phyloP scores from a whole-genome alignment of 345 rosid species.

The Dimocarpus longan region DNA sequence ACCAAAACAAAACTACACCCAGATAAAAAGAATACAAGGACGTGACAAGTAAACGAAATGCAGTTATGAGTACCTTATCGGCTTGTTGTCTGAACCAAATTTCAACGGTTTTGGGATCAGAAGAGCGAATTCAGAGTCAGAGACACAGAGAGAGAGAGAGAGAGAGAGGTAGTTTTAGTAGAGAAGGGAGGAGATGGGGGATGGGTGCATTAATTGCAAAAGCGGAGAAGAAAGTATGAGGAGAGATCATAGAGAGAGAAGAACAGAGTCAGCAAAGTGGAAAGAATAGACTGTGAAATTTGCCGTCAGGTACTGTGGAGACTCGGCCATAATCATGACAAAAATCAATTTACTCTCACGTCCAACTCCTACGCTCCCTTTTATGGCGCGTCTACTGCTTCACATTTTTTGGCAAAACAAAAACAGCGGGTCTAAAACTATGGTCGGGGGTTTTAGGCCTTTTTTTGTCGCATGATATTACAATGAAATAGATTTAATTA shows the following conservation, averaged over 20 bases:
- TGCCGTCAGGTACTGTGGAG: conserved; percentile 12
- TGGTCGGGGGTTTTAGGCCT: too few species aligned
- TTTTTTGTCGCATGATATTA: too few species aligned
- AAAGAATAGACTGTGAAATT: not conserved
- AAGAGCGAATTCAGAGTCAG: conserved; percentile 14
- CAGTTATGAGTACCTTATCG: conserved; percentile 25
- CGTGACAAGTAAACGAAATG: conserved; percentile 1
- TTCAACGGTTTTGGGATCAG: conserved; percentile 5
- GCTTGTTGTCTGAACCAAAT: conserved; percentile 15
- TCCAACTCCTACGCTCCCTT: not conserved
- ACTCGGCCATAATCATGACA: not conserved
- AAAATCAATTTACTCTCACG: not conserved
- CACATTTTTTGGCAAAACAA: not conserved
- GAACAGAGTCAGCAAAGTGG: not conserved
- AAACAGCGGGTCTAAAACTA: too few species aligned
- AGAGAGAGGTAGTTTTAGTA: not conserved
- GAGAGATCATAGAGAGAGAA: not conserved
- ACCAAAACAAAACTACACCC: not conserved
- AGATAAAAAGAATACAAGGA: not conserved
- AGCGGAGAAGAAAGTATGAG: not conserved
- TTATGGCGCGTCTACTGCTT: not conserved
- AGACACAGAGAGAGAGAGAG: conserved; percentile 6
- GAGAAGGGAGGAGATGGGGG: conserved; percentile 14
- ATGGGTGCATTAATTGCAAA: conserved; percentile 48
- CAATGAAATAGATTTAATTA: too few species aligned